These are phyloP conservation scores for Phlebiopsis flavidoalba DNA, from an alignment of 768 basidiomycete species.

Conservation along the genomic window DNA sequence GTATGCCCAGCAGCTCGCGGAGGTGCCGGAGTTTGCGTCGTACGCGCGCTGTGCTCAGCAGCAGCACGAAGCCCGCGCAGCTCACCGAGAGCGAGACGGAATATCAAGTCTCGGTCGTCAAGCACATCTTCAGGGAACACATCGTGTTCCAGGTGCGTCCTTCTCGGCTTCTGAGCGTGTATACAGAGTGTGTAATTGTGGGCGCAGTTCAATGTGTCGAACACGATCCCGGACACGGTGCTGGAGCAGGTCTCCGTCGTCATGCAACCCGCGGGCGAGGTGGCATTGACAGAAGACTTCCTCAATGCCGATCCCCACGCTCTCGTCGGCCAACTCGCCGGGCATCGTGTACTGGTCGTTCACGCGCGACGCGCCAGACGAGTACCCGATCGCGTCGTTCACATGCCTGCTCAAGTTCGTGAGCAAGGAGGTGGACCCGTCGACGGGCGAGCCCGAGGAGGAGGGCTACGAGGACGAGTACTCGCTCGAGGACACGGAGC, in stretches of 20 bases:
- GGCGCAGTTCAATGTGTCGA: slow-evolving; percentile 89
- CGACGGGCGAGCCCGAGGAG: slow-evolving; percentile 91
- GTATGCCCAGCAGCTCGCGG: slow-evolving; percentile 80
- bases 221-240: slow-evolving; percentile 93
- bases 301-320: slow-evolving; percentile 78
- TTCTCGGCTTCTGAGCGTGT: not conserved
- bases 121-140: slow-evolving; percentile 94
- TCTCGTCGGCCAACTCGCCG: slow-evolving; percentile 69
- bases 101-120: slow-evolving; percentile 94
- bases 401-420: slow-evolving; percentile 89
- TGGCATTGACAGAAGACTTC: slow-evolving; percentile 85
- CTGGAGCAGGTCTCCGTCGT: slow-evolving; percentile 91
- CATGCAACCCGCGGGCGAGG: slow-evolving; percentile 78
- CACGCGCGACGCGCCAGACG: slow-evolving; percentile 71
- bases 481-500: slow-evolving; percentile 92
- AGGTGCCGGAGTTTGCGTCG: slow-evolving; percentile 77
- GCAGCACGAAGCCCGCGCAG: slow-evolving; percentile 69
- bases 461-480: slow-evolving; percentile 99
- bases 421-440: slow-evolving; percentile 96
- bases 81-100: slow-evolving; percentile 97
- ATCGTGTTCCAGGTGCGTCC: slow-evolving; percentile 88
- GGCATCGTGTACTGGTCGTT: slow-evolving; percentile 91
- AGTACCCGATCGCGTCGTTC: slow-evolving; percentile 83
- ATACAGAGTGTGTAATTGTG: not conserved
- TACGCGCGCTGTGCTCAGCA: slow-evolving; percentile 89